Conservation (phyloP, 148 eudicot species). For the Polygonum aviculare region DNA sequence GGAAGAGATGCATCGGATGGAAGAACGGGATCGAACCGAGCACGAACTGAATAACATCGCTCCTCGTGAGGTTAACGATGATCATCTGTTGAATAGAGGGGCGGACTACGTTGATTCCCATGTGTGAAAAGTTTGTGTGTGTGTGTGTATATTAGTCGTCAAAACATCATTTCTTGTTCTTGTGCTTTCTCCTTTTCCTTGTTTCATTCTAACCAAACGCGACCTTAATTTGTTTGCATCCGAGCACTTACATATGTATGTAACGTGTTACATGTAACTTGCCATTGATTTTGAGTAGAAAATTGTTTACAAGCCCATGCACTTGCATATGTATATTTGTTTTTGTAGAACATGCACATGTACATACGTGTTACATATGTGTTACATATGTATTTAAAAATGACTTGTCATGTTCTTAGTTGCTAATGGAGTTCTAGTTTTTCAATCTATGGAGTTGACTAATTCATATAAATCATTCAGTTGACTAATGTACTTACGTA, state of each 20-base stretch:
- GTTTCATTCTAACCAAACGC: neutral
- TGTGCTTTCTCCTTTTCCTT: neutral
- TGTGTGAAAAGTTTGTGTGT: neutral
- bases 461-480: neutral
- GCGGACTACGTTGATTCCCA: neutral
- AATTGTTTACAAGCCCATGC: neutral
- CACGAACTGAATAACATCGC: neutral
- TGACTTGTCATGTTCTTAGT: neutral
- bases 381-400: neutral
- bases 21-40: constrained; percentile 3
- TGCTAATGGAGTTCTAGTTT: neutral
- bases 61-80: neutral
- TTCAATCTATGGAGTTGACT: neutral
- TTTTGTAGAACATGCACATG: too few species aligned
- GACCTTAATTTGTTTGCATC: neutral
- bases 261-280: neutral
- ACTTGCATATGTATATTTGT: too few species aligned
- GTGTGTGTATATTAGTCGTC: neutral
- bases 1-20: constrained; percentile 24
- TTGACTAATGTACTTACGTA: neutral
- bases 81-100: neutral
- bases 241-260: neutral
- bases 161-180: neutral
- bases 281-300: neutral
- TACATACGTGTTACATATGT: too few species aligned